Conservation (phyloP, 768 basidiomycete genomes). For the Hygrophoropsis aurantiaca region DNA sequence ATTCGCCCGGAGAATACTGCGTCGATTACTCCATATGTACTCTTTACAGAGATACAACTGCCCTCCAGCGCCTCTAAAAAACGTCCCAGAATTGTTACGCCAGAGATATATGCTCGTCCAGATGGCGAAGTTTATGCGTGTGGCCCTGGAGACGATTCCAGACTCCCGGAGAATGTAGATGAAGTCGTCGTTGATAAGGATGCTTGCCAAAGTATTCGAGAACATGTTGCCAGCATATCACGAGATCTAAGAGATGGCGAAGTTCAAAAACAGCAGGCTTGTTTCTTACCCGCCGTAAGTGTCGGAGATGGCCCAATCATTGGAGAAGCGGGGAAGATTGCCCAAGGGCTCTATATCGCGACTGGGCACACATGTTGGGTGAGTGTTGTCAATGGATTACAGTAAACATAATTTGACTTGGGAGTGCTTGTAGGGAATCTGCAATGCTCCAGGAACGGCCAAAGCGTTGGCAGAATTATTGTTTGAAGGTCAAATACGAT, state of each 20-base stretch:
- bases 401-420: conserved; percentile 3
- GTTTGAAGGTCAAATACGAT: conserved; percentile 61
- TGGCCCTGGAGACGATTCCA: conserved; percentile 72
- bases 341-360: conserved; percentile 67
- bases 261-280: conserved; percentile 63
- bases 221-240: conserved; percentile 63
- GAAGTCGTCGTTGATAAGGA: conserved; percentile 58
- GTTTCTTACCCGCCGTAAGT: conserved; percentile 70
- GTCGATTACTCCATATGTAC: conserved; percentile 68
- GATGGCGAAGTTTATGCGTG: conserved; percentile 74
- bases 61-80: conserved; percentile 16
- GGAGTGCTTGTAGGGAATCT: conserved; percentile 55
- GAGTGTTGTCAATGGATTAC: conserved; percentile 23
- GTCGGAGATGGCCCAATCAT: conserved; percentile 68
- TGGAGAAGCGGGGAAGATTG: conserved; percentile 55
- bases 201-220: conserved; percentile 56
- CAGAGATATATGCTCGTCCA: conserved; percentile 75
- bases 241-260: conserved; percentile 52
- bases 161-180: conserved; percentile 70
- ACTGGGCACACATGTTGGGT: conserved; percentile 84
- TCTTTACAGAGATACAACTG: conserved; percentile 76
- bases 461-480: conserved; percentile 69
- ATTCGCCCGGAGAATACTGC: conserved; percentile 47
- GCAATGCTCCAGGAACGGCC: conserved; percentile 84
- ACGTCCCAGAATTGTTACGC: conserved; percentile 36